Evolutionary conservation across 1,139 yeast species (phyloP).

Genomic region (Wickerhamomyces sp.): DNA sequence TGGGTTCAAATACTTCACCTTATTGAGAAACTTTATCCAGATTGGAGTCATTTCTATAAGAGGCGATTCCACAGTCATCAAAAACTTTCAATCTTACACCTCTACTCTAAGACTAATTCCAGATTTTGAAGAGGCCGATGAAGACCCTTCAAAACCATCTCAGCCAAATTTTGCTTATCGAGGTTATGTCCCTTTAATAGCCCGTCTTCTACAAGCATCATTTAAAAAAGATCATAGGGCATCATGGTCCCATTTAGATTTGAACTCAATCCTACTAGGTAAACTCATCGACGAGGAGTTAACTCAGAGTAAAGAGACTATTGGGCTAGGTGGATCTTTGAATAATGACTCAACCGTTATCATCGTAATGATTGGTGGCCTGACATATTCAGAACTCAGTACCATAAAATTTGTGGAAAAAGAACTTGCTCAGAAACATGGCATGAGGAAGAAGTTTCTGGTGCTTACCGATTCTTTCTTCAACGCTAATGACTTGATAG

Average conservation of each 20-base stretch:
- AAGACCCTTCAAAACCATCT: slow-evolving; percentile 25
- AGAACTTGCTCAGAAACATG: slow-evolving; percentile 29
- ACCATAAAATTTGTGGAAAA: slow-evolving; percentile 55
- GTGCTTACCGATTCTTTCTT: slow-evolving; percentile 57
- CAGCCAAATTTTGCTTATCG: slow-evolving; percentile 37
- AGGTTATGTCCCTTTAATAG: slow-evolving; percentile 42
- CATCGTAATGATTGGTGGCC: slow-evolving; percentile 63
- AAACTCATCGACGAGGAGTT: slow-evolving; percentile 32
- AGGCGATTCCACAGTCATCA: slow-evolving; percentile 26
- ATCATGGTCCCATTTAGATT: slow-evolving; percentile 18
- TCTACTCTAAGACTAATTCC: slow-evolving; percentile 28
- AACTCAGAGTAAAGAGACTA: slow-evolving; percentile 25
- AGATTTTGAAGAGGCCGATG: slow-evolving; percentile 19
- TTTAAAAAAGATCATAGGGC: slow-evolving; percentile 21
- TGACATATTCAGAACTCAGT: slow-evolving; percentile 74
- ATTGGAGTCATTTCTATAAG: slow-evolving; percentile 32
- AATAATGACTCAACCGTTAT: slow-evolving; percentile 38
- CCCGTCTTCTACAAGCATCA: slow-evolving; percentile 36
- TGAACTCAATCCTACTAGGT: slow-evolving; percentile 29
- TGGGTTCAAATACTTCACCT: slow-evolving; percentile 47
- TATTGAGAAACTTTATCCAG: slow-evolving; percentile 36
- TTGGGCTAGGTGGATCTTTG: slow-evolving; percentile 22
- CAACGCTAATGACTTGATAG: slow-evolving; percentile 30
- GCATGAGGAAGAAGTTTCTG: slow-evolving; percentile 40
- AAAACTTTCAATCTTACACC: slow-evolving; percentile 26